Base-by-base conservation (phyloP, 2,329 filamentous ascomycete species). In the Hyphodiscus sp. region DNA sequence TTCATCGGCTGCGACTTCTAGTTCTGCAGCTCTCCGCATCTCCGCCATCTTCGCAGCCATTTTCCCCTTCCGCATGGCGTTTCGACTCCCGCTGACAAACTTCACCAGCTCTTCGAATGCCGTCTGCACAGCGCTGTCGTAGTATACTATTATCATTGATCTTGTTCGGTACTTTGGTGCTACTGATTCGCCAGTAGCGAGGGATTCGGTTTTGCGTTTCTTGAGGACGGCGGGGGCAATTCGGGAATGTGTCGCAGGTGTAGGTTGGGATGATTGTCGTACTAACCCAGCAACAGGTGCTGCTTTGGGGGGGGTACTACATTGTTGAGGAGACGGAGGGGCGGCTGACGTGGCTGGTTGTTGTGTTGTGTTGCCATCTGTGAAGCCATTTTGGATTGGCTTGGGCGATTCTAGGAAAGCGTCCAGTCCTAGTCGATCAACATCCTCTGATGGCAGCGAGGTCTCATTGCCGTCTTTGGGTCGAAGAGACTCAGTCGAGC, bases 101-200 rank as follows among this genome's bases (percentile, higher is more conserved):
- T 89, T 85, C 53, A 96, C 91, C 48, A 96, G 73, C 52, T 86
- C 78, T 63, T 95, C 91, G 60, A 96, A 90, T 41, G 86, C 83
- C 49, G 82, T 82, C 67, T 96, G 91, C 2, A 95, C 85, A 57
- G 89, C 85, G 61, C 87, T 89, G 67, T 96, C 91, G 67, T 96
- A 96, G 70, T 90, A 91, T n/a, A 96, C 87, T 42, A 94, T 85
- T 46, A 92, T 85, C 77, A 89, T 87, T 53, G 79, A 85, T 60
- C 86, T 81, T 2, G 83, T 83, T 51, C 87, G 83, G 67, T 86
- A 87, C 57, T 67, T 68, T 9, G 65, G 61, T 9, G 52, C 55
- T 18, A 57, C n/a, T 1, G 65, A 64, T 41, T 64, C 63, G 10
- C 55, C 61, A 1, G 66, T 68, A 2, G 62, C 63, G 20, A 68